Evolutionary conservation across 1,284 basidiomycete species (phyloP), one percentile per base, ranked within the genome.

Genomic region (Cutaneotrichosporon cutaneum): DNA sequence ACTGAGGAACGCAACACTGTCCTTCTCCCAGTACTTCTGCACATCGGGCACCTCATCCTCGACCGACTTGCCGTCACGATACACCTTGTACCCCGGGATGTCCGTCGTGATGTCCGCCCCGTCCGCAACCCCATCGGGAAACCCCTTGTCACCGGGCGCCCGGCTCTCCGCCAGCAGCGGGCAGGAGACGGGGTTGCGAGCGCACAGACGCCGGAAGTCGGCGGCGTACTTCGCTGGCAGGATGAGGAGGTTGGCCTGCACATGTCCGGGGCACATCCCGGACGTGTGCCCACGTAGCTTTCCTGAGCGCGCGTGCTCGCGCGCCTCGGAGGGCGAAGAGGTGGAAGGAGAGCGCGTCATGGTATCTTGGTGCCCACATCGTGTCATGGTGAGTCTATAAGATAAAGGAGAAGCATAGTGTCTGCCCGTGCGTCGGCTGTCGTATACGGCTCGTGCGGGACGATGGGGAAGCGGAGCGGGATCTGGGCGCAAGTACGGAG

Each of bases 231-330:
- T 59, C 10, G 47, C 4, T 1, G 71, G 72, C 8, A 77, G 50
- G 60, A 75, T 61, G 52, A 77, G 52, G 13, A 77, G 60, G 65
- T 77, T 77, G 14, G 70, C 72, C 52, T 77, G 75, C 4, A 73
- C 69, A 67, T 75, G 60, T 4, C 64, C 66, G 0, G 70, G 65
- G 35, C 61, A 61, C 14, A 56, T 36, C 9, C 71, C 71, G 0
- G 70, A 47, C 0, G 71, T 72, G 24, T 45, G 50, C 2, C 57
- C 58, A 21, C 51, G 47, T 22, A 60, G 18, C 5, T 22, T 18
- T 10, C 59, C 59, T 14, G 32, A 21, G 35, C 62, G 62, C 1
- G 62, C 58, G 8, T 47, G 52, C 13, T 21, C 27, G 22, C 62
- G 58, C 2, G 57, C 54, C 4, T 44, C 58, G 8, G 24, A 1